Conservation (phyloP, 441 rosid species). For the Bruguiera hainesii region DNA sequence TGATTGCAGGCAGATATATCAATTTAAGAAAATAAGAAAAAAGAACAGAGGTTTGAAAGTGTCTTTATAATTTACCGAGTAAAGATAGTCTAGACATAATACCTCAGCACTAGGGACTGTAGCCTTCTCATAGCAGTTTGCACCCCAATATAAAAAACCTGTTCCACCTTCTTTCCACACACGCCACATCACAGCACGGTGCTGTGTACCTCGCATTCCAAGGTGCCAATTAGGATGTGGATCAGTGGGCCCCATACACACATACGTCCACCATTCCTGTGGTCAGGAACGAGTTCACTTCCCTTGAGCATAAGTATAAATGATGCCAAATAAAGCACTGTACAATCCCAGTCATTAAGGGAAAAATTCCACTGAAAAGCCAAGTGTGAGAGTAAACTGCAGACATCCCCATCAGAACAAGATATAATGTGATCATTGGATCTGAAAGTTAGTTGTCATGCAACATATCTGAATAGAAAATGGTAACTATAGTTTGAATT, state of each 20-base stretch:
- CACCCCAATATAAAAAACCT: constrained; percentile 97
- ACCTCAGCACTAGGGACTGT: constrained; percentile 94
- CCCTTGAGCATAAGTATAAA: constrained; percentile 13
- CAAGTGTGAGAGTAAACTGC: not conserved
- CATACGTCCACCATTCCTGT: constrained; percentile 99
- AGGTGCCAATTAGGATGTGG: constrained; percentile 98
- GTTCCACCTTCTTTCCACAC: constrained; percentile 99
- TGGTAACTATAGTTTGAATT: not conserved
- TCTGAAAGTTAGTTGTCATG: not conserved
- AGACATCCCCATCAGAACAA: not conserved
- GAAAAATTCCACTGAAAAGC: not conserved
- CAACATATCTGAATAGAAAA: not conserved
- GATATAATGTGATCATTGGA: not conserved
- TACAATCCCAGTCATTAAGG: not conserved
- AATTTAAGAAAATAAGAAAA: not conserved
- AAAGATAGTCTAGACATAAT: constrained; percentile 15
- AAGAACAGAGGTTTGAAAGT: not conserved
- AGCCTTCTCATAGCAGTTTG: constrained; percentile 95
- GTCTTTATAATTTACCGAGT: constrained; percentile 1
- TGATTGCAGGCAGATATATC: constrained; percentile 25
- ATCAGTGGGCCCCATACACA: constrained; percentile 96
- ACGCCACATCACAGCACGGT: constrained; percentile 97
- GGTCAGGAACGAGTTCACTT: constrained; percentile 16
- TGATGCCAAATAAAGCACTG: constrained; percentile 9
- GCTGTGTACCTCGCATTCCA: constrained; percentile 98